Evolutionary conservation across 768 basidiomycete species (phyloP).

Genomic region (Wakefieldia striispora): DNA sequence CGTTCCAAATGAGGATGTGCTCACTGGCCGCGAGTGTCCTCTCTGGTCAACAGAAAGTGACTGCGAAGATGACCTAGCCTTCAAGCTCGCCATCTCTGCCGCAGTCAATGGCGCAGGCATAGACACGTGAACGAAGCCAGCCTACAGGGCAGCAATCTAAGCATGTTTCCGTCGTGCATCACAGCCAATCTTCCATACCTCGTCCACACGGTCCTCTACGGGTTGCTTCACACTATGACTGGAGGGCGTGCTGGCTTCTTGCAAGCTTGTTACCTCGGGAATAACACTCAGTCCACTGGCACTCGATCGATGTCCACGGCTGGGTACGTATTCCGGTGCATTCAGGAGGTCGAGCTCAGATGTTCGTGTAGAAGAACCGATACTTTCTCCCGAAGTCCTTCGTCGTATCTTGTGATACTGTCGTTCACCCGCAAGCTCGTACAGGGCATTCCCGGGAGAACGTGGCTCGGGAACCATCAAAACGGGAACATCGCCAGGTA

Average conservation of each 20-base stretch:
- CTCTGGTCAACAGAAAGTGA: conserved; percentile 25
- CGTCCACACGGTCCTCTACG: conserved; percentile 36
- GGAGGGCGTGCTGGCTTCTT: conserved; percentile 24
- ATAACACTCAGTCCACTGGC: conserved; percentile 52
- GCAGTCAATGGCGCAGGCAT: conserved; percentile 30
- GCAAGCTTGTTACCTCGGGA: conserved; percentile 49
- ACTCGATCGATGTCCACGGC: conserved; percentile 30
- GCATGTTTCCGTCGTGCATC: conserved; percentile 7
- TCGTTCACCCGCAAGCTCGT: conserved; percentile 25
- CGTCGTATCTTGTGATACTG: conserved; percentile 38
- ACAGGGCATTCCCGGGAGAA: conserved; percentile 18
- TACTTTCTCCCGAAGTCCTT: conserved; percentile 52
- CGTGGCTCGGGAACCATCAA: conserved; percentile 35
- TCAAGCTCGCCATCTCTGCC: conserved; percentile 23
- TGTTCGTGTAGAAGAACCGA: conserved; percentile 46
- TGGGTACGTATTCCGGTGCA: conserved; percentile 35
- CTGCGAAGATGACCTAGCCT: conserved; percentile 14
- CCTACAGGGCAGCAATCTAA: conserved; percentile 14
- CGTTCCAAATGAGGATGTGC: conserved; percentile 30
- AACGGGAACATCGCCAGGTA: conserved; percentile 27
- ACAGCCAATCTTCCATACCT: conserved; percentile 23
- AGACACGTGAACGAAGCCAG: conserved; percentile 35
- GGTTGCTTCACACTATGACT: conserved; percentile 33
- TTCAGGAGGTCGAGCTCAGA: conserved; percentile 55
- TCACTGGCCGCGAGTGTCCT: conserved; percentile 25